Evolutionary conservation across 305 asterid genomes (phyloP), one percentile per base, ranked within the genome.

Genomic region (Withania somnifera): DNA sequence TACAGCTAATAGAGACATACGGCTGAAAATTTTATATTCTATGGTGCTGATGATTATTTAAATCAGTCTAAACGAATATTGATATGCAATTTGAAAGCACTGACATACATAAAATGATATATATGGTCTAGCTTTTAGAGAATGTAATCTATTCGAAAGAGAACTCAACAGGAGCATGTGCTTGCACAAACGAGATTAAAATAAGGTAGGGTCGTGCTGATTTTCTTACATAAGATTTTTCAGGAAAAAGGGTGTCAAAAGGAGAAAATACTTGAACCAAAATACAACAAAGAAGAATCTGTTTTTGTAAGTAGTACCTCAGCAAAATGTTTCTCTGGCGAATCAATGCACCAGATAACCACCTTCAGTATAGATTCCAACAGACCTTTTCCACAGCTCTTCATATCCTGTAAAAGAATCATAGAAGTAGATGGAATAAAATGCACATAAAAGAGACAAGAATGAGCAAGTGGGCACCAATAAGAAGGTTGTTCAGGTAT

Each of bases 311-410:
- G 5, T 79, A 60, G 86, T 84, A 93, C 98, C 97, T 89, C 95
- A 20, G 97, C 94, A 78, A 92, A 95, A 91, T 95, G 98, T 80
- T 90, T 93, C 85, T 87, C 94, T 7, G 97, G 98, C 77, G 89
- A 42, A 73, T 86, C 91, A 28, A 93, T 79, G 93, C 98, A 93
- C 96, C 91, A 84, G 88, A 93, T 79, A 45, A 84, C 88, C 77
- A 90, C 95, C 85, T 88, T 89, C 89, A 92, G 32, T 15, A 90
- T 53, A 15, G 92, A 87, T 88, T 92, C 96, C 77, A 87, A 56
- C 34, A 84, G 79, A 84, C 92, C 91, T 77, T 88, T 85, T 15
- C 97, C 95, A 75, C 91, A 85, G 53, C 81, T 82, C 86, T 56
- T 68, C 22, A 94, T 86, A 52, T 91, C 96, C 98, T 93, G 88